phyloP scores from a whole-genome alignment of 176 grass and related monocot species.

The Dendrocalamus sinicus region DNA sequence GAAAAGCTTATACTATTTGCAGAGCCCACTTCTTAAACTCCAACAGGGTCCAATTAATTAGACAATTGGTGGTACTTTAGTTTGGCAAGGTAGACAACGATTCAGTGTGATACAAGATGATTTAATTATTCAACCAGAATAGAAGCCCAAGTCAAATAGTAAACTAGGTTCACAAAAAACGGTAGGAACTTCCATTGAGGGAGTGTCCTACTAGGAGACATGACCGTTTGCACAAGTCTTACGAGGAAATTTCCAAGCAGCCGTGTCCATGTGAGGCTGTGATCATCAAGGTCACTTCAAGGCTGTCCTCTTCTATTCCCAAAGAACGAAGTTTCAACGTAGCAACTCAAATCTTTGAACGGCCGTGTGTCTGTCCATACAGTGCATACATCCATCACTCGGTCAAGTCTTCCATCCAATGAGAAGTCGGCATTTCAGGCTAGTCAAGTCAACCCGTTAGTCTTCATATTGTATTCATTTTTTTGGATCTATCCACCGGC shows the following conservation, averaged over 20 bases:
- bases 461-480: neutral
- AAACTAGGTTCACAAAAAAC: neutral
- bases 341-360: neutral
- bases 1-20: neutral
- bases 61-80: neutral
- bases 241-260: conserved; percentile 3
- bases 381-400: too few species aligned
- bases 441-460: neutral
- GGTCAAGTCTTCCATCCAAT: too few species aligned
- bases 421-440: too few species aligned
- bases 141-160: neutral
- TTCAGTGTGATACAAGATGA: neutral
- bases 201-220: neutral
- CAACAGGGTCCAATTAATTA: neutral
- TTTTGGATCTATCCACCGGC: neutral
- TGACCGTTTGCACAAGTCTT: neutral
- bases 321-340: neutral
- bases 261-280: neutral
- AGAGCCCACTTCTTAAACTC: neutral
- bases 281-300: neutral
- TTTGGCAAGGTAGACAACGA: neutral
- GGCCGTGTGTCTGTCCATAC: too few species aligned
- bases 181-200: neutral
- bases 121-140: neutral
- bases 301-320: neutral